Base-by-base conservation (phyloP, 768 basidiomycete genomes). In the Tylopilus plumbeoviolaceoides region DNA sequence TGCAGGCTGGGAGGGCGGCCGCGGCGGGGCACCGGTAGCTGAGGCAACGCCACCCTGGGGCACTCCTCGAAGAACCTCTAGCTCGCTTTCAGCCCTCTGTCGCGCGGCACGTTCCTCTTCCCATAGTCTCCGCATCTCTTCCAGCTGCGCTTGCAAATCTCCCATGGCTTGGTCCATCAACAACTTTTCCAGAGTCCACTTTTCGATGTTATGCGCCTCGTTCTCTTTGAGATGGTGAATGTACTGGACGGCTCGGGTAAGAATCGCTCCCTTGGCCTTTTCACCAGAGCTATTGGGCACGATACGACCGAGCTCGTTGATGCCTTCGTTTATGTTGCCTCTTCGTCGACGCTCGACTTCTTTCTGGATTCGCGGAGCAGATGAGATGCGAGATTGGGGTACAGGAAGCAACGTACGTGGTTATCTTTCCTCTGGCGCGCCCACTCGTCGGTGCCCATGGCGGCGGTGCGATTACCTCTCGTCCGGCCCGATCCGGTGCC, bases 281-380 rank as follows among this genome's bases (percentile, higher is more conserved):
- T 92, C 90, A 28, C 90, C 89, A 0, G 87, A 84, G 25, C 85
- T 89, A 59, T 85, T 89, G 4, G 95, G 95, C 10, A 98, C 86
- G 59, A 95, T 89, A 0, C 85, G 81, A 0, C 89, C 87, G 15
- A 98, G 84, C 61, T 90, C 88, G 63, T 89, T 92, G 73, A 99
- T 97, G 0, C 95, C 95, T 57, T 95, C 89, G 71, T 95, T 97
- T 72, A 99, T 98, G 60, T 93, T 93, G 17, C 94, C 94, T 44
- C 95, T 79, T 48, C 95, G 86, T 35, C 92, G 83, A 48, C 95
- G 88, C 69, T 99, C 95, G 12, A 98, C 94, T 73, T 98, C 94
- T 91, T 98, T 98, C 95, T 98, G 73, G 47, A 4, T 9, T 47
- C 39, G 38, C 15, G n/a, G 3, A 38, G 23, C 38, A 25, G 36